Percentiles rank a stretch among this genome's conserved stretches.
These are phyloP conservation scores for Raffaelea albimanens DNA, from an alignment of 2,329 filamentous ascomycete species.

Conservation along the genomic window DNA sequence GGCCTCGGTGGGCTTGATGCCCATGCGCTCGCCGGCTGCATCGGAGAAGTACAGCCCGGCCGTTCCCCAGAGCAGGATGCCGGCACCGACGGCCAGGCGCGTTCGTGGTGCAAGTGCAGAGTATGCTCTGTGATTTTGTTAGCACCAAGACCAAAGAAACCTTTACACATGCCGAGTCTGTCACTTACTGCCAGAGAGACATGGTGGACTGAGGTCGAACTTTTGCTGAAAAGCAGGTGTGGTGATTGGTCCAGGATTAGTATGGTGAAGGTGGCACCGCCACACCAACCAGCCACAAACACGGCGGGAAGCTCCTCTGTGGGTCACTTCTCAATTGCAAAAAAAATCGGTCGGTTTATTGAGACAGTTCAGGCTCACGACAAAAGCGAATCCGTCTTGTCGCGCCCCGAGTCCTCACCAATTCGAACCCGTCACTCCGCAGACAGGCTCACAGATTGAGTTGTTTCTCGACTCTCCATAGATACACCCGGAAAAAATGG, in stretches of 20 bases:
- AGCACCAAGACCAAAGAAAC: too few species aligned
- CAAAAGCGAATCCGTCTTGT: neutral
- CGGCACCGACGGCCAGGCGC: conserved; percentile 61
- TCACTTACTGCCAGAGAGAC: conserved; percentile 18
- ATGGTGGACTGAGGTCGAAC: conserved; percentile 11
- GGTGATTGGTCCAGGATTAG: neutral
- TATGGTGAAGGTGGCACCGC: neutral
- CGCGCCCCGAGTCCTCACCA: neutral
- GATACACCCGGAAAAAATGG: conserved; percentile 3
- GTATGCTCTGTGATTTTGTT: conserved; percentile 46
- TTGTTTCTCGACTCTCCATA: neutral
- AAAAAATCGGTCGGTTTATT: neutral
- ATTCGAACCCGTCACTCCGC: neutral
- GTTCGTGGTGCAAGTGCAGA: conserved; percentile 61
- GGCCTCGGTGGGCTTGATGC: conserved; percentile 61
- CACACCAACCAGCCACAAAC: neutral
- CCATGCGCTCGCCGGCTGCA: conserved; percentile 61
- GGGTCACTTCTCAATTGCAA: neutral
- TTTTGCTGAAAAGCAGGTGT: neutral
- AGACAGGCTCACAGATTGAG: too few species aligned
- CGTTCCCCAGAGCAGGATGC: conserved; percentile 66
- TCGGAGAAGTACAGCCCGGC: conserved; percentile 67
- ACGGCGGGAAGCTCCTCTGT: neutral
- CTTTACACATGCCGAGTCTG: too few species aligned
- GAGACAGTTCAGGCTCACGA: neutral